Evolutionary conservation across 163 green algal species (phyloP), one percentile per base, ranked within the genome.

Genomic region (Prototheca stagnorum): DNA sequence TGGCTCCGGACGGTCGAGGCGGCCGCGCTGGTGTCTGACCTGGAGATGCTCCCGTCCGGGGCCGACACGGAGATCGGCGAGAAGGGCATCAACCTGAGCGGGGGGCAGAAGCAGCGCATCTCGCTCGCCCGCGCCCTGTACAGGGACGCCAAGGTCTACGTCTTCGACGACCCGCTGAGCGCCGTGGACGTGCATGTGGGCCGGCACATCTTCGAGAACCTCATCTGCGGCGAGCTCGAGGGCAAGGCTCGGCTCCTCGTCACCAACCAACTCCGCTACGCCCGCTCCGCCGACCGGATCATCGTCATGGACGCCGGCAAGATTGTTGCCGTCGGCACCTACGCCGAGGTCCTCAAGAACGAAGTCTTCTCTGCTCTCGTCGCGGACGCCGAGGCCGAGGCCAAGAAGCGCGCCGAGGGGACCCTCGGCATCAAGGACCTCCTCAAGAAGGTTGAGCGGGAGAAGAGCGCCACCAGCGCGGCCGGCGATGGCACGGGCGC

Each of bases 181-280:
- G 64, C 72, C 11, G 49, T 93, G 29, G 82, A 93, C 57, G 47
- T 56, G 3, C 55, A 64, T 2, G 67, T 76, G 14, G 70, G 53
- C 0, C 36, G 46, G 5, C 40, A 45, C 19, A 51, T 80, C 7
- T 59, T 72, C n/a, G 25, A 60, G 2, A 16, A 51, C 2, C 65
- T 55, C 54, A 62, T 70, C 22, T 61, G 53, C 35, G 90, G 82
- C 19, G 44, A 80, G 44, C 65, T 95, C 37, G 51, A 22, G 16
- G 62, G 64, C 37, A 75, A 59, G 29, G 92, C 86, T 1, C 65
- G 80, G 12, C 51, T 96, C 19, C 62, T 96, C 35, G 88, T 95
- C 2, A 95, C 87, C 1, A 88, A 97, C 58, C 81, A 48, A 53
- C 51, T 88, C 53, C 82, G 95, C 49, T 93, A 82, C 64, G 68